These are phyloP conservation scores for Aspergillus sp. DNA, from an alignment of 2,329 filamentous ascomycete genomes.

Conservation along the genomic window DNA sequence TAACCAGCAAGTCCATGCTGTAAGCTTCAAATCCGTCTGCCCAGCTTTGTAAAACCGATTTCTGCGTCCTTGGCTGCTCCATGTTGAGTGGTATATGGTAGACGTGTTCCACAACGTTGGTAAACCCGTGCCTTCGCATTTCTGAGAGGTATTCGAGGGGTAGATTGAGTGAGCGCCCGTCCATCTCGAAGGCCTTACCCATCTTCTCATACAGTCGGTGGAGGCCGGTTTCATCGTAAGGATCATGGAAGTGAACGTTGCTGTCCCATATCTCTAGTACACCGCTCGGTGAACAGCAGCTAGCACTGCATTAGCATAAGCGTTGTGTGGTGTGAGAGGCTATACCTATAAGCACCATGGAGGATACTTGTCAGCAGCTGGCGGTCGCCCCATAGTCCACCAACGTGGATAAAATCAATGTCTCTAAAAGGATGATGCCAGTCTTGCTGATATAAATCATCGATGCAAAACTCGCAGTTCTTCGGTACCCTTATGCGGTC, in stretches of 20 bases:
- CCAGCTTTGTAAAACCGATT: neutral
- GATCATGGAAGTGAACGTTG: neutral
- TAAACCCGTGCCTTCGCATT: neutral
- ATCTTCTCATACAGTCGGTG: neutral
- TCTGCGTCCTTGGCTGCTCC: neutral
- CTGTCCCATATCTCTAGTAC: neutral
- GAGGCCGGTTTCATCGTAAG: neutral
- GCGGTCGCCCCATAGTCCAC: neutral
- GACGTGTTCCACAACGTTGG: neutral
- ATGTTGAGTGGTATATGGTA: neutral
- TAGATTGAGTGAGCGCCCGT: neutral
- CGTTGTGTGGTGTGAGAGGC: neutral
- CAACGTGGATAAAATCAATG: neutral
- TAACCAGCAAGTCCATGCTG: neutral
- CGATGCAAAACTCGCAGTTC: neutral
- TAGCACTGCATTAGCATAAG: neutral
- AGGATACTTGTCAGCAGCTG: neutral
- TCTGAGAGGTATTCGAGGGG: neutral
- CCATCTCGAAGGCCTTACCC: neutral
- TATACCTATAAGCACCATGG: neutral
- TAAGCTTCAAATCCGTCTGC: slow-evolving; percentile 1
- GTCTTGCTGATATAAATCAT: neutral
- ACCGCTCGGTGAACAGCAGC: slow-evolving; percentile 1
- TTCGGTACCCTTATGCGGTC: neutral
- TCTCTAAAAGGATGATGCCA: neutral